A percentile compares a stretch with the other conserved stretches of the same genome.
Evolutionary conservation across 1,284 basidiomycete species (phyloP).

Genomic region (Ustilago vetiveriae): DNA sequence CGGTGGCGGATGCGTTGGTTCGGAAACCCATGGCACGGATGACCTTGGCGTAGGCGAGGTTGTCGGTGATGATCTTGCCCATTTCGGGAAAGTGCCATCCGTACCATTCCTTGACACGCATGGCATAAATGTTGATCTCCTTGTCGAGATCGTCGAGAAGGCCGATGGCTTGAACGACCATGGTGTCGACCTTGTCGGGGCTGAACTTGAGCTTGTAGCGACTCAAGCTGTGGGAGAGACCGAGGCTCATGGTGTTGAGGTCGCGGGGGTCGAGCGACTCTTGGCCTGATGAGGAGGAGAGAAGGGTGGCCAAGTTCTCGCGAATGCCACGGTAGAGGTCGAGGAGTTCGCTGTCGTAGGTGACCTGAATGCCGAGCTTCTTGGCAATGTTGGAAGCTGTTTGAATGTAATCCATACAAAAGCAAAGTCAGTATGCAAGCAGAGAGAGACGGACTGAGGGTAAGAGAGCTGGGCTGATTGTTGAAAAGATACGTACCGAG

Average conservation of each 20-base stretch:
- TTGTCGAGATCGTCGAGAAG: slow-evolving; percentile 98
- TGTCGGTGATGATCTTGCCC: slow-evolving; percentile 97
- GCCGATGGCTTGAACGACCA: slow-evolving; percentile 99
- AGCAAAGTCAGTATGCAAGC: too few relatives aligned
- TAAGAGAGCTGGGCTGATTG: background rate
- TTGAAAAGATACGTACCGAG: slow-evolving; percentile 75
- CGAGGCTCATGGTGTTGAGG: slow-evolving; percentile 95
- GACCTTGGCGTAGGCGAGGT: slow-evolving; percentile 89
- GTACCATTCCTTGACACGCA: slow-evolving; percentile 99
- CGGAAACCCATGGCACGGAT: slow-evolving; percentile 70
- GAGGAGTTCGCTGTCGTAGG: slow-evolving; percentile 74
- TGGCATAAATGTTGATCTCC: slow-evolving; percentile 98
- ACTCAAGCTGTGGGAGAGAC: slow-evolving; percentile 94
- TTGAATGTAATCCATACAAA: too few relatives aligned
- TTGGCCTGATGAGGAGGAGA: slow-evolving; percentile 68
- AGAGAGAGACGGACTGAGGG: background rate
- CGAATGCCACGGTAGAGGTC: slow-evolving; percentile 97
- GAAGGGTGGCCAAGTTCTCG: slow-evolving; percentile 82
- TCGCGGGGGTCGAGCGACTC: slow-evolving; percentile 76
- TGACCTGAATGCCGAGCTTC: slow-evolving; percentile 90
- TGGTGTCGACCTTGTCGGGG: slow-evolving; percentile 98
- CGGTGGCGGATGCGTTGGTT: slow-evolving; percentile 86
- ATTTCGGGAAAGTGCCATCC: slow-evolving; percentile 99
- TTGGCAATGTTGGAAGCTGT: slow-evolving; percentile 79
- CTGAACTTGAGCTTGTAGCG: slow-evolving; percentile 99